Evolutionary conservation across 371 early-diverging fungal species (phyloP).

Genomic region (Circinella umbellata): DNA sequence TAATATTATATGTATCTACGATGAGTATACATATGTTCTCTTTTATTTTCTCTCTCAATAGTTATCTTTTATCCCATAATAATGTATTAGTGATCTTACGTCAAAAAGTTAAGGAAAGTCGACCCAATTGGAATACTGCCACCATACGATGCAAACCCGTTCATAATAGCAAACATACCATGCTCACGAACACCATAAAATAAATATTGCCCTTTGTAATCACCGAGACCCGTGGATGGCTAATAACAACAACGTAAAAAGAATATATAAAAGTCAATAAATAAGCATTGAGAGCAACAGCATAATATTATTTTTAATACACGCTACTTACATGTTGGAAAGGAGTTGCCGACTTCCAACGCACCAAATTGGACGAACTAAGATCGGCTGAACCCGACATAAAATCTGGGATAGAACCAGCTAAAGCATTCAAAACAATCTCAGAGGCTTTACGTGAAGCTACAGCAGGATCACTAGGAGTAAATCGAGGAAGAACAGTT

Average conservation of each 20-base stretch:
- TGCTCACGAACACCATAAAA: conserved; percentile 99
- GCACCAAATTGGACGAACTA: conserved; percentile 90
- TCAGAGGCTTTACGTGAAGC: conserved; percentile 89
- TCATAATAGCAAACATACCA: conserved; percentile 97
- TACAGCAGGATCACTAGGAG: conserved; percentile 70
- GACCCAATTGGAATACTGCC: conserved; percentile 90
- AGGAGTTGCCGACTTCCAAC: conserved; percentile 88
- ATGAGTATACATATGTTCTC: too few relatives aligned
- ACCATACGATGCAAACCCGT: conserved; percentile 91
- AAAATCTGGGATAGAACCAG: conserved; percentile 76
- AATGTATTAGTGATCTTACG: conserved; percentile 41
- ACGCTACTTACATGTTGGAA: conserved; percentile 71
- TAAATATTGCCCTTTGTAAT: conserved; percentile 88
- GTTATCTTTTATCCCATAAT: too few relatives aligned
- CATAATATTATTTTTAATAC: not conserved
- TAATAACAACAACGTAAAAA: conserved; percentile 37
- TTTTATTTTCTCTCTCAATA: too few relatives aligned
- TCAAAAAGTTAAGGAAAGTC: conserved; percentile 98
- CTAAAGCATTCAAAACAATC: conserved; percentile 78
- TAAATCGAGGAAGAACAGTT: conserved; percentile 72
- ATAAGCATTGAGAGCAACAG: not conserved
- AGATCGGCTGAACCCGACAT: conserved; percentile 97
- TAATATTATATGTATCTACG: not conserved
- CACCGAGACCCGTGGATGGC: conserved; percentile 69
- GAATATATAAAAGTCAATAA: conserved; percentile 74